Conservation (phyloP, 441 rosid species). For the Pelargonium exstipulatum region DNA sequence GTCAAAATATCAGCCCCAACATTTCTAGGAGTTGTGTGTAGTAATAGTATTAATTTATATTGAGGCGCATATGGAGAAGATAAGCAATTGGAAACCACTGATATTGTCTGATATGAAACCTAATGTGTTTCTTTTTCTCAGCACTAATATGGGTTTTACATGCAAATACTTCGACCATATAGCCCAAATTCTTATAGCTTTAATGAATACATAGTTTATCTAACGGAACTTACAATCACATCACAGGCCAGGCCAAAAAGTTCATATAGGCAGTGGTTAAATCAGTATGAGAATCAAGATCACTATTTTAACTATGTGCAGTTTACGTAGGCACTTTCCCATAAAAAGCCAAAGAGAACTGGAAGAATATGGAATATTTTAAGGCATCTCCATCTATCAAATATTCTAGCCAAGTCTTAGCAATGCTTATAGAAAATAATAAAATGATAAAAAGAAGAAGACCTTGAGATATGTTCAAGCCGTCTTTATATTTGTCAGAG, state of each 20-base stretch:
- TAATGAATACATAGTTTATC: too few relatives aligned
- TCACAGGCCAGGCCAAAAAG: too few relatives aligned
- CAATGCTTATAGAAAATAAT: slow-evolving; percentile 11
- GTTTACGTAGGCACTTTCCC: too few relatives aligned
- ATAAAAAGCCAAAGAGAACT: neutral
- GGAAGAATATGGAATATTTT: neutral
- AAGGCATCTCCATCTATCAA: neutral
- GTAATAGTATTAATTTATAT: neutral
- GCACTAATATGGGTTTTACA: neutral
- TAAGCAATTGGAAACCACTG: neutral
- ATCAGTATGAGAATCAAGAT: too few relatives aligned
- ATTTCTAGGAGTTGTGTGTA: too few relatives aligned
- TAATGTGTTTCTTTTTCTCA: neutral
- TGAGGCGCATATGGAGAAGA: neutral
- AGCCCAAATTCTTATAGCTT: too few relatives aligned
- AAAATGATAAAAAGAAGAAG: slow-evolving; percentile 5
- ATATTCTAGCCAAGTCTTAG: slow-evolving; percentile 2
- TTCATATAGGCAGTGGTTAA: too few relatives aligned
- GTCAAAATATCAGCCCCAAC: neutral
- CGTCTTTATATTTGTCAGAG: slow-evolving; percentile 45
- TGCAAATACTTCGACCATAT: neutral
- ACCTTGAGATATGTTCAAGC: slow-evolving; percentile 39
- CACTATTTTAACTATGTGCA: too few relatives aligned
- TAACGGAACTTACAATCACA: too few relatives aligned
- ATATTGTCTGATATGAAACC: neutral